Evolutionary conservation across 352 stramenopile species (phyloP), one percentile per base, ranked within the genome.

Genomic region (Phytophthora agathidicida): DNA sequence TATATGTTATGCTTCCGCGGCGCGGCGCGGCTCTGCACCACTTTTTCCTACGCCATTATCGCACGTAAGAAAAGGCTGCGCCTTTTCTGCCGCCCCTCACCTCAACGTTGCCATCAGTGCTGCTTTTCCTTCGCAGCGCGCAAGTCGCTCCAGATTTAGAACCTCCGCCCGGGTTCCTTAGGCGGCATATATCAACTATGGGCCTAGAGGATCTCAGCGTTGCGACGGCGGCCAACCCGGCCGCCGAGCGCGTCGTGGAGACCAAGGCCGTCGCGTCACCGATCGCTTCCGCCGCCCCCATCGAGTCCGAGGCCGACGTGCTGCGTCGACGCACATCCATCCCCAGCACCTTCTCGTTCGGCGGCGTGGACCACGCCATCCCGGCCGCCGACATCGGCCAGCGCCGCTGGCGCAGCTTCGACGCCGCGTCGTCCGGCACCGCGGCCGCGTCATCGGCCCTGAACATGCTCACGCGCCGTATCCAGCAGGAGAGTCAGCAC

Each of bases 371-470:
- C 26, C 65, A 61, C 36, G 44, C 52, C 6, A 51, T 67, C 10
- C 59, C 72, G 20, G 35, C 51, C 2, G 23, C 44, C 3, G 31
- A 53, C 5, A 39, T 51, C 10, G 51, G 67, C n/a, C 77, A 83
- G 60, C 77, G 80, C 5, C 77, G 80, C 7, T 88, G 75, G 73
- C 80, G 77, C 44, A 86, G 73, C 60, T 90, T 90, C 49, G 75
- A 88, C 67, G 60, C 66, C 1, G 60, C 53, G 14, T 28, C 42
- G 2, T 65, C 60, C 11, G 31, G 46, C 20, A 33, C 61, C 22
- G 42, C 43, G n/a, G 60, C 44, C 11, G 68, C 73, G 5, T 49
- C 66, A 0, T 58, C 60, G 22, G 64, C 75, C 6, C 60, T 71
- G n/a, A 68, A 73, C 11, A 50, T 82, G 48, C 68, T 91, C 20